Evolutionary conservation across 1,139 yeast species (phyloP), one percentile per base, ranked within the genome.

Genomic region (Yamadazyma diddensiae): DNA sequence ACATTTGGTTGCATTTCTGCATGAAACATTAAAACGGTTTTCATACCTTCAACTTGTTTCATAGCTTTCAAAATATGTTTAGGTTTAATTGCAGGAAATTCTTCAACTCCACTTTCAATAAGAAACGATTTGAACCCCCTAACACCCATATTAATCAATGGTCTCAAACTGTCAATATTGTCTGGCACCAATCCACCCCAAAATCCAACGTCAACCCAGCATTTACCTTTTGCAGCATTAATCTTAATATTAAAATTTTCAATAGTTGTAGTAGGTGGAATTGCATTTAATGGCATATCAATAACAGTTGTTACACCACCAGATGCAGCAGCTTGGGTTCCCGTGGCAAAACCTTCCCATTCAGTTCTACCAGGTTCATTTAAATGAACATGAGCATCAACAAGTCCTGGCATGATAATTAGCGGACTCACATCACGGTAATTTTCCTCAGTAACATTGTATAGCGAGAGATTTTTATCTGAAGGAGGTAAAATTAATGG

Each of bases 221-320:
- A 75, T 55, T 88, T 84, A 33, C 78, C 82, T 41, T 66, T 60
- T 2, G 96, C 94, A 1, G 97, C 96, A 12, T 70, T 65, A 38
- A 86, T 66, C 54, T 90, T 90, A 39, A 72, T 62, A 37, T 82
- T 70, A 52, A 90, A 76, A 57, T 88, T 86, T 39, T 73, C 77
- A 2, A 88, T 70, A 2, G 84, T 86, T 1, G 97, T 88, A 1
- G 97, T 90, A 17, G 97, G 97, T 1, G 97, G 97, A 34, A 88
- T 82, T 2, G 97, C 95, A 55, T 90, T 90, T 50, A 90, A 65
- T 0, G 97, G 97, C 97, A 90, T 90, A 55, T 90, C 97, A 18
- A 90, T 76, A 10, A 90, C 94, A 0, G 97, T 87, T 14, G 97
- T 90, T 30, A 90, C 97, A 39, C 97, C 97, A 17, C 97, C 97